These are phyloP conservation scores for Paulinella micropora DNA, from an alignment of 78 protist genomes.

Conservation along the genomic window DNA sequence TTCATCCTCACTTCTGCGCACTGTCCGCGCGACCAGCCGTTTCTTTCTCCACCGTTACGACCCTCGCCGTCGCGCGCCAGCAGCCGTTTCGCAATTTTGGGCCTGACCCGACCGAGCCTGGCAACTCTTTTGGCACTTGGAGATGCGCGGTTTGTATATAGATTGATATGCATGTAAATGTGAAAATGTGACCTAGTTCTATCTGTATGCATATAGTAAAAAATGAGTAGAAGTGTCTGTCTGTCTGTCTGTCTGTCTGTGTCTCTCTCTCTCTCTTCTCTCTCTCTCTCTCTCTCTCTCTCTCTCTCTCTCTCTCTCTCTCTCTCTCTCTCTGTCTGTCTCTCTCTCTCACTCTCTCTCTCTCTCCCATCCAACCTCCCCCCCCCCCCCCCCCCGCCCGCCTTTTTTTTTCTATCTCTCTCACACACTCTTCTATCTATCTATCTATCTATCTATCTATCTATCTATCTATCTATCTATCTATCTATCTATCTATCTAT, in stretches of 20 bases:
- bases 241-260: not conserved
- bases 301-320: not conserved
- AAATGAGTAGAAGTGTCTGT: too few relatives aligned
- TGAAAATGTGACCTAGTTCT: not conserved
- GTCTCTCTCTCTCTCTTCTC: not conserved
- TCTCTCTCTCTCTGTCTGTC: not conserved
- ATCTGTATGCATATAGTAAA: not conserved
- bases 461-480: too few relatives aligned
- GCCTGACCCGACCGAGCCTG: not conserved
- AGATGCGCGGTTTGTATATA: not conserved
- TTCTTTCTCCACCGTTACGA: not conserved
- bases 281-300: not conserved
- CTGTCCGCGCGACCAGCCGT: not conserved
- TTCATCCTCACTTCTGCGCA: too few relatives aligned
- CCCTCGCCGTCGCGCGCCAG: not conserved
- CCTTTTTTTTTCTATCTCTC: too few relatives aligned
- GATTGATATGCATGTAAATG: not conserved
- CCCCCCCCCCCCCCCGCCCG: too few relatives aligned
- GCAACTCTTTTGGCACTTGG: not conserved
- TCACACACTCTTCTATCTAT: too few relatives aligned
- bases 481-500: too few relatives aligned
- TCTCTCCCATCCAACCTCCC: too few relatives aligned
- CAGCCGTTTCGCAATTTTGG: not conserved
- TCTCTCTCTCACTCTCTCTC: not conserved
- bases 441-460: too few relatives aligned